Conservation (phyloP, 352 stramenopile genomes). For the Phytophthora pluvialis region DNA sequence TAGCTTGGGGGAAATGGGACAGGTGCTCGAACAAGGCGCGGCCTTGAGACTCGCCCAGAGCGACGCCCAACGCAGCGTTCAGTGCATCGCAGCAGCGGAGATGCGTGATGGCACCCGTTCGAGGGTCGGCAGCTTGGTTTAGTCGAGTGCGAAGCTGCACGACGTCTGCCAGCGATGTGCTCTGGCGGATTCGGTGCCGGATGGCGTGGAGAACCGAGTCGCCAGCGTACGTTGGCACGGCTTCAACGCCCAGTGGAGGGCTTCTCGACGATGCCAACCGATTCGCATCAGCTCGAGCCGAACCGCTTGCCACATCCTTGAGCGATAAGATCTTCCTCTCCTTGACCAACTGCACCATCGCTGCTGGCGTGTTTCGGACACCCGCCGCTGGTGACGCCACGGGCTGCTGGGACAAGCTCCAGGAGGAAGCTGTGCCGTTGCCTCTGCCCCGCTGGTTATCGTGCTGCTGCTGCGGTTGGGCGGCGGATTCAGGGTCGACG, state of each 20-base stretch:
- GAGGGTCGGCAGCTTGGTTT: slow-evolving; percentile 59
- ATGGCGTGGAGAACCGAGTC: slow-evolving; percentile 55
- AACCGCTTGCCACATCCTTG: slow-evolving; percentile 57
- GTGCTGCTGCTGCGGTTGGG: slow-evolving; percentile 21
- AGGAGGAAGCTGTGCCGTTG: slow-evolving; percentile 6
- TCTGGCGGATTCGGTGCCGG: slow-evolving; percentile 53
- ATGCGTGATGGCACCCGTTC: slow-evolving; percentile 55
- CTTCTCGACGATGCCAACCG: slow-evolving; percentile 4
- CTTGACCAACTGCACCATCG: slow-evolving; percentile 9
- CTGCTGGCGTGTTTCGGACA: neutral
- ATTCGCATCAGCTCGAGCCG: slow-evolving; percentile 28
- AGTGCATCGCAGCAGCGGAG: slow-evolving; percentile 50
- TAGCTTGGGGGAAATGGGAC: slow-evolving; percentile 23
- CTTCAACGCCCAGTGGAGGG: slow-evolving; percentile 1
- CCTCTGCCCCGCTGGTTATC: slow-evolving; percentile 18
- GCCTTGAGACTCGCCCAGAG: slow-evolving; percentile 53
- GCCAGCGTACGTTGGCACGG: slow-evolving; percentile 22
- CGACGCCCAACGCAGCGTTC: slow-evolving; percentile 42
- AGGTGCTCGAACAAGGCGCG: slow-evolving; percentile 59
- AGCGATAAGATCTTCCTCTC: slow-evolving; percentile 63
- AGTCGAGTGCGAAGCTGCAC: slow-evolving; percentile 55
- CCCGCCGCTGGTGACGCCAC: slow-evolving; percentile 5
- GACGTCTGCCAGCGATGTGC: slow-evolving; percentile 47
- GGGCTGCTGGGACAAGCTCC: slow-evolving; percentile 1
- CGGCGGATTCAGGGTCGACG: neutral